phyloP scores from a whole-genome alignment of 129 eudicot species.

The Helichrysum umbraculigerum region DNA sequence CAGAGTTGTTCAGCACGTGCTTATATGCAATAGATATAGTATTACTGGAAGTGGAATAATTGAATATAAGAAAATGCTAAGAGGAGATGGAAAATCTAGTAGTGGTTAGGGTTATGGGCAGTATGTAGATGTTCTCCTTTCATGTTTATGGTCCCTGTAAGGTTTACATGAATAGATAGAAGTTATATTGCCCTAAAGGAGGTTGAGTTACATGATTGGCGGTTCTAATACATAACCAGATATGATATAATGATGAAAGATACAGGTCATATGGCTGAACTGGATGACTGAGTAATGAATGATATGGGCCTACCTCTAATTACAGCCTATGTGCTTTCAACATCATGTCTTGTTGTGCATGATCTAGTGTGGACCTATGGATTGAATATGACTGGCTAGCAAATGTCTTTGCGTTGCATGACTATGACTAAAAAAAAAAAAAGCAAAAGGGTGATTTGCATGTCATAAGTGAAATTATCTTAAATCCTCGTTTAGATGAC shows the following conservation, averaged over 20 bases:
- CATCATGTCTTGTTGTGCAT: constrained; percentile 13
- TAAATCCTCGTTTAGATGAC: not conserved
- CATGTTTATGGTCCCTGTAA: constrained; percentile 15
- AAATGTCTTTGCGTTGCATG: constrained; percentile 10
- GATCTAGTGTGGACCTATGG: constrained; percentile 31
- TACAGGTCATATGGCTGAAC: constrained; percentile 15
- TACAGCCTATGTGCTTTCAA: constrained; percentile 24
- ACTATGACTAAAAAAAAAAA: constrained; percentile 4
- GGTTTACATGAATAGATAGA: constrained; percentile 1
- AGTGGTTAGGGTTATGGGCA: too few species aligned
- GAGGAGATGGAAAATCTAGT: too few species aligned
- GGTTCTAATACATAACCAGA: constrained; percentile 19
- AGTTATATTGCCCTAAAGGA: constrained; percentile 11
- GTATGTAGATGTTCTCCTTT: not conserved
- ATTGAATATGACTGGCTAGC: constrained; percentile 26
- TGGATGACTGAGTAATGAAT: constrained; percentile 5
- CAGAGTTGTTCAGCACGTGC: too few species aligned
- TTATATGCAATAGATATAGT: too few species aligned
- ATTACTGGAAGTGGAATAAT: too few species aligned
- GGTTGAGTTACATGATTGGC: constrained; percentile 9
- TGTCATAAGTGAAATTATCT: constrained; percentile 4
- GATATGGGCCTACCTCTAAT: constrained; percentile 22
- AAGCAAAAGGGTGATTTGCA: not conserved
- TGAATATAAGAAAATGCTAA: too few species aligned
- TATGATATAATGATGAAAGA: constrained; percentile 1